phyloP scores from a whole-genome alignment of 768 basidiomycete genomes.

The Termitomyces sp. region DNA sequence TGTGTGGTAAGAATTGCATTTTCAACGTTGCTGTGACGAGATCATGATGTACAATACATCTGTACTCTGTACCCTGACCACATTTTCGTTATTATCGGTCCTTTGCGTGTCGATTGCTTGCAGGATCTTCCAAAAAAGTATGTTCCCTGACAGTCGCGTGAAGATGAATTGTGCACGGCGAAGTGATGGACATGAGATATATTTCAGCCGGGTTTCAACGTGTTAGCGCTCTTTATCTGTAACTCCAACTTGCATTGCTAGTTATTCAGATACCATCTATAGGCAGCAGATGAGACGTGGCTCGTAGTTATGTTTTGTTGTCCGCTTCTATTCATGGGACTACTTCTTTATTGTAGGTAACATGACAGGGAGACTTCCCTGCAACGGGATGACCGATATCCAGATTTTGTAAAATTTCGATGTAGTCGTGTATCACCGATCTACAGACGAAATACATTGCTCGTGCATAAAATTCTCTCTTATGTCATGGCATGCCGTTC shows the following conservation, averaged over 20 bases:
- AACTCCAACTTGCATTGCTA: neutral
- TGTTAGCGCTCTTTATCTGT: neutral
- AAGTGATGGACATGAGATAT: neutral
- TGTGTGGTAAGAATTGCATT: constrained; percentile 7
- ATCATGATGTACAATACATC: neutral
- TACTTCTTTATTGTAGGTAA: neutral
- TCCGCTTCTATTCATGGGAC: neutral
- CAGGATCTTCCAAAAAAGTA: neutral
- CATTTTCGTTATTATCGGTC: neutral
- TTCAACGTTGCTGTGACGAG: neutral
- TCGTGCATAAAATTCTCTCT: neutral
- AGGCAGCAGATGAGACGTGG: neutral
- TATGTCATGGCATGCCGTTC: neutral
- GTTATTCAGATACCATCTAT: neutral
- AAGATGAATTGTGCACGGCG: neutral
- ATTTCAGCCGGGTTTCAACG: neutral
- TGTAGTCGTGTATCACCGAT: neutral
- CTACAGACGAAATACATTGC: neutral
- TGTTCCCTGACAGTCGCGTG: constrained; percentile 3
- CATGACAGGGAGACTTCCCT: neutral
- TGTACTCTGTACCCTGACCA: neutral
- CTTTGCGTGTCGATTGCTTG: neutral
- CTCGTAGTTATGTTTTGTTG: neutral
- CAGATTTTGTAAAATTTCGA: neutral
- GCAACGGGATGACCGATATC: neutral